Percentiles rank a stretch among this genome's conserved stretches.
Evolutionary conservation across 1,139 yeast species (phyloP).

Genomic region (Debaryomyces psychrophilus): DNA sequence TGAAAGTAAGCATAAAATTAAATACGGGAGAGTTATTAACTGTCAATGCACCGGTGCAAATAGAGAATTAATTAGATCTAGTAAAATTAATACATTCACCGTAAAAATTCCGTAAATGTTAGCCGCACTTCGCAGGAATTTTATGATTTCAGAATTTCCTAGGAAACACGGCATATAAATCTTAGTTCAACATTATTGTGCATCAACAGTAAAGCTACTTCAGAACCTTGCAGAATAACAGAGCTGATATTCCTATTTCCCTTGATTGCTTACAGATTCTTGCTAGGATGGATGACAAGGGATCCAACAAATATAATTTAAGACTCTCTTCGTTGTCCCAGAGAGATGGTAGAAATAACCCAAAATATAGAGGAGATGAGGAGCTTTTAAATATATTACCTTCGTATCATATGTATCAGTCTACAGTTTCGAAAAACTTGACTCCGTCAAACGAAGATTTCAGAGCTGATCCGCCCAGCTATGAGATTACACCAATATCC

Average conservation of each 20-base stretch:
- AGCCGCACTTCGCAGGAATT: conserved; percentile 1
- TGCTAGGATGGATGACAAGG: conserved; percentile 10
- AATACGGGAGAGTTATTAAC: conserved; percentile 35
- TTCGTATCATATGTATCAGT: conserved; percentile 45
- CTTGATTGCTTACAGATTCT: neutral
- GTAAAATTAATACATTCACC: neutral
- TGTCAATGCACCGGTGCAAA: conserved; percentile 41
- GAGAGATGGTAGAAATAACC: neutral
- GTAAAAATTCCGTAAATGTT: neutral
- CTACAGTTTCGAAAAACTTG: conserved; percentile 41
- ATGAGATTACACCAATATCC: conserved; percentile 33
- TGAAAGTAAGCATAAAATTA: conserved; percentile 36
- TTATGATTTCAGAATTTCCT: neutral
- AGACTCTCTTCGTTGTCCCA: conserved; percentile 19
- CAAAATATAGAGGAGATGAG: conserved; percentile 24
- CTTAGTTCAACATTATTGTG: neutral
- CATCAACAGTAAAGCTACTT: neutral
- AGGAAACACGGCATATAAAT: neutral
- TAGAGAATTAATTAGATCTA: conserved; percentile 22
- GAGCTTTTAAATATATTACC: conserved; percentile 43
- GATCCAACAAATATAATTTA: conserved; percentile 21
- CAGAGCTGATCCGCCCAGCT: conserved; percentile 39
- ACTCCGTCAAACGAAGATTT: conserved; percentile 39
- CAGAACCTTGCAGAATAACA: neutral
- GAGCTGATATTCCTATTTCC: neutral